These are phyloP conservation scores for Imleria badia DNA, from an alignment of 768 basidiomycete species.

Conservation along the genomic window DNA sequence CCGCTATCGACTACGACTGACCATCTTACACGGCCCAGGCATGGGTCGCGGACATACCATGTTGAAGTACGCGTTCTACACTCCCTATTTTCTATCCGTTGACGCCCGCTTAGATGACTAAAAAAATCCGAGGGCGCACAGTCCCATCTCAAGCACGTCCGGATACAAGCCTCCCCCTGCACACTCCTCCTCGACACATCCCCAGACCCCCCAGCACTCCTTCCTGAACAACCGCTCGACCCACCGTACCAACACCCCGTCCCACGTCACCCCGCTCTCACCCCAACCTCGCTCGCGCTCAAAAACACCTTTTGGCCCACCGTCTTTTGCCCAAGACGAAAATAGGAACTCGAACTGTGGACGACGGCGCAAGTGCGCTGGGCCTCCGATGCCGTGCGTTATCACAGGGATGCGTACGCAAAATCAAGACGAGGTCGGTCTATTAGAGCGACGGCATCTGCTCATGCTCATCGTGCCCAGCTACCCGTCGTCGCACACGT, in stretches of 20 bases:
- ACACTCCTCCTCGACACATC: slow-evolving; percentile 57
- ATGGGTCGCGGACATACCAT: slow-evolving; percentile 77
- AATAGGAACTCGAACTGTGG: slow-evolving; percentile 68
- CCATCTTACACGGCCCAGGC: slow-evolving; percentile 50
- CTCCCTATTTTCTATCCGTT: not conserved
- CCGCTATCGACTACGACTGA: not conserved
- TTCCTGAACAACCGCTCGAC: slow-evolving; percentile 44
- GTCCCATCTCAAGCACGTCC: slow-evolving; percentile 75
- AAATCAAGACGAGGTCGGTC: slow-evolving; percentile 45
- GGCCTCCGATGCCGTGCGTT: slow-evolving; percentile 69
- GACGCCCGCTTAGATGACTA: slow-evolving; percentile 54
- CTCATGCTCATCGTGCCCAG: slow-evolving; percentile 35
- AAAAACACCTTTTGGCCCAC: slow-evolving; percentile 89
- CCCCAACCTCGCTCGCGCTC: slow-evolving; percentile 56
- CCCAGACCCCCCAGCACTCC: slow-evolving; percentile 46
- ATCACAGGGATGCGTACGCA: slow-evolving; percentile 49
- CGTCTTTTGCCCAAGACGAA: slow-evolving; percentile 65
- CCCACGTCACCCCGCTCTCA: slow-evolving; percentile 67
- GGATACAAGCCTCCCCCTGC: slow-evolving; percentile 46
- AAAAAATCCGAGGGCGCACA: slow-evolving; percentile 56
- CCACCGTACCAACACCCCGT: slow-evolving; percentile 59
- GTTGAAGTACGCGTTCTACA: slow-evolving; percentile 49
- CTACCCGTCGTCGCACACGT: slow-evolving; percentile 76
- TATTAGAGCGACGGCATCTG: not conserved
- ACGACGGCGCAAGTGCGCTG: slow-evolving; percentile 63